Conservation (phyloP, 2,329 filamentous ascomycete species). For the Pestalotiopsis sp. region DNA sequence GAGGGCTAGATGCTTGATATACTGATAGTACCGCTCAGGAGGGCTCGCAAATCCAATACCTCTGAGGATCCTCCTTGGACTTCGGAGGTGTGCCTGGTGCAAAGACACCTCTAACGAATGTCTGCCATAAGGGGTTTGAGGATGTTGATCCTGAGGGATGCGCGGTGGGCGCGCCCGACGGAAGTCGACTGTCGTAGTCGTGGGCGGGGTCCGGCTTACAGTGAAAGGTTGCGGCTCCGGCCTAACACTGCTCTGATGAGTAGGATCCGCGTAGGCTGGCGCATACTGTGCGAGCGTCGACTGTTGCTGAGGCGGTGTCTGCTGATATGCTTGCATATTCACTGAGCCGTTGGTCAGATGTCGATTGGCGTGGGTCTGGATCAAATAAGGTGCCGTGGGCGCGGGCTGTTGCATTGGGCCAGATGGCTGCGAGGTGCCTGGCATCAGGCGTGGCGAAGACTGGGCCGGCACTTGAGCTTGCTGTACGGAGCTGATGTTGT, state of each 20-base stretch:
- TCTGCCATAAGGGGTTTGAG: constrained; percentile 42
- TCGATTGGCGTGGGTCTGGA: not conserved
- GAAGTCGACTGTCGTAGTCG: not conserved
- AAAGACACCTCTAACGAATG: constrained; percentile 45
- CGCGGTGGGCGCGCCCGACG: not conserved
- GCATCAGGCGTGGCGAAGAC: not conserved
- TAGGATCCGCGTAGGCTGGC: not conserved
- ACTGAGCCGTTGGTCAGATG: not conserved
- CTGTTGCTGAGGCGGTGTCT: not conserved
- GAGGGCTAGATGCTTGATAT: constrained; percentile 53
- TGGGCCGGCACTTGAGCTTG: constrained; percentile 1
- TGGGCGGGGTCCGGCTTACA: not conserved
- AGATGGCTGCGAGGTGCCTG: not conserved
- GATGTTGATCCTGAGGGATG: constrained; percentile 35
- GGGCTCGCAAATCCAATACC: constrained; percentile 12
- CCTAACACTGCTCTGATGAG: constrained; percentile 1
- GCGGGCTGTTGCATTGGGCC: not conserved
- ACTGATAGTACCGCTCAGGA: constrained; percentile 56
- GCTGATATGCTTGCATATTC: not conserved
- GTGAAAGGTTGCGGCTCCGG: not conserved
- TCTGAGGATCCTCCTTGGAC: constrained; percentile 46
- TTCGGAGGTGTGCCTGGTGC: constrained; percentile 50
- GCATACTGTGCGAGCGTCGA: not conserved
- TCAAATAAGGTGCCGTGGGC: not conserved
- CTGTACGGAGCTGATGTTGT: not conserved